Evolutionary conservation across 2,329 filamentous ascomycete species (phyloP).

Genomic region (Samsoniella hepiali): DNA sequence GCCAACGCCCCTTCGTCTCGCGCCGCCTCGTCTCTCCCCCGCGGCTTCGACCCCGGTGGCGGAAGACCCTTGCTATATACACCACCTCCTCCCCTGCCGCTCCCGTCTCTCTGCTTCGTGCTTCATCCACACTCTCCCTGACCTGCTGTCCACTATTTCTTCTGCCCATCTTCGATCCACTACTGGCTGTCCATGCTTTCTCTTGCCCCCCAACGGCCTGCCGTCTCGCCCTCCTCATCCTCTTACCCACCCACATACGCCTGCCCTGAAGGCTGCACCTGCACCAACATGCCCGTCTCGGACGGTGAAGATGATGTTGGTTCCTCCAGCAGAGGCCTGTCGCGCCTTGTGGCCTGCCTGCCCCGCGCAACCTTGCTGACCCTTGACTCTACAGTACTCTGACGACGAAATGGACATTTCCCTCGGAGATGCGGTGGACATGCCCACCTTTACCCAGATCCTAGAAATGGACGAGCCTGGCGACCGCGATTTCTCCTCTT

Average conservation of each 20-base stretch:
- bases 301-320: slow-evolving; percentile 16
- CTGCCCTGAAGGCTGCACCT: slow-evolving; percentile 2
- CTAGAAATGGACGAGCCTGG: slow-evolving; percentile 96
- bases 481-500: slow-evolving; percentile 81
- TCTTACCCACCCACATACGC: not conserved
- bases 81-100: slow-evolving; percentile 7
- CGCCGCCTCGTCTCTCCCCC: slow-evolving; percentile 9
- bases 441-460: slow-evolving; percentile 84
- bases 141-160: not conserved
- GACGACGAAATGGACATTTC: slow-evolving; percentile 49
- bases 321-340: not conserved
- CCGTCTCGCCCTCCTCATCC: slow-evolving; percentile 4
- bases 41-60: slow-evolving; percentile 14
- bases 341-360: not conserved
- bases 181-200: slow-evolving; percentile 7
- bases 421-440: slow-evolving; percentile 75
- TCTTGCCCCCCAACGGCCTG: slow-evolving; percentile 2
- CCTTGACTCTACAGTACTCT: not conserved
- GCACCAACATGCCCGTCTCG: slow-evolving; percentile 4
- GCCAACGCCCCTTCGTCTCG: not conserved
- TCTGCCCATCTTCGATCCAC: not conserved
- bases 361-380: not conserved
- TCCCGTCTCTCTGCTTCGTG: not conserved
- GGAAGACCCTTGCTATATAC: slow-evolving; percentile 16
- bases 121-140: not conserved